Base-by-base conservation (phyloP, 1,139 yeast species). In the Suhomyces guaymorum region DNA sequence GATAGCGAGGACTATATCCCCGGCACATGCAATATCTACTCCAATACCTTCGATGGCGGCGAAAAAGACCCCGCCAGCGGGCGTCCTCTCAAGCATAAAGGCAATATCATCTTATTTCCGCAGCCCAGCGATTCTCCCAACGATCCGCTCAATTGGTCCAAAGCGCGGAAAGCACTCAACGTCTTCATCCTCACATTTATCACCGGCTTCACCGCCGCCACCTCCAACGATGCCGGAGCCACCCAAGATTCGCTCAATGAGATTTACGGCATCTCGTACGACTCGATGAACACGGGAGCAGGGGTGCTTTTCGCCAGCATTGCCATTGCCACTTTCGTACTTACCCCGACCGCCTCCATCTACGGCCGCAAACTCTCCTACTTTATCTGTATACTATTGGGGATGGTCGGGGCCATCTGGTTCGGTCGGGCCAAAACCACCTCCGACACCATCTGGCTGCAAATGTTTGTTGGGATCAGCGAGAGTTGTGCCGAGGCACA, bases 101-200 rank as follows among this genome's bases (percentile, higher is more conserved):
- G 51, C 9, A 42, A 44, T 25, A 59, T 74, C 33, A 66, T 77
- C 19, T 57, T 78, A 34, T 62, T 75, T 30, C 83, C 82, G 3
- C 81, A 75, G 46, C 83, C 83, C 4, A 62, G 80, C 10, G 71
- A 71, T 38, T 73, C 79, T 5, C 73, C 74, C 14, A 75, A 78
- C 47, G 83, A 78, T 49, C 84, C 83, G 2, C 59, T 78, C 31
- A 78, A 76, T 51, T 73, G 78, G 78, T 32, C 49, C 3, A 27
- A 28, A 6, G 23, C 42, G 16, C 49, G 61, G 18, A 61, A 60
- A 44, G 33, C 47, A 24, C 43, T 53, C 44, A 53, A 56, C 36
- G 49, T 54, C 31, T 28, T 45, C 8, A 42, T 57, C 19, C 46
- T 57, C 19, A 44, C 56, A 14, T 43, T 53, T 28, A 52, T 63